phyloP scores from a whole-genome alignment of 148 eudicot species.

The Selenicereus undatus region DNA sequence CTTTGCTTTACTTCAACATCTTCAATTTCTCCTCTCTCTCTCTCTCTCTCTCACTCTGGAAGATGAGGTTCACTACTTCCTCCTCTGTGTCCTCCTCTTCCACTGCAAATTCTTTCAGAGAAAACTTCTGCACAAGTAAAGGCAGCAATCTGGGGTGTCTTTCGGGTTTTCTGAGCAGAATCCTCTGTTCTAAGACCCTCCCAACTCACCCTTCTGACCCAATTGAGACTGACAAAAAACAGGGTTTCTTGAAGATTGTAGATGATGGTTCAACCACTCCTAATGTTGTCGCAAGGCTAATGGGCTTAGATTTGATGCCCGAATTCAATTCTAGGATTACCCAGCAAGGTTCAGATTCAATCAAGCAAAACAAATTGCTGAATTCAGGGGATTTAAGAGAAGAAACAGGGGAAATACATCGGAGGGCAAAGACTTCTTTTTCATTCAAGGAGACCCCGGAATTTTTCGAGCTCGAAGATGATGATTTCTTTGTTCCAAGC shows the following conservation, averaged over 20 bases:
- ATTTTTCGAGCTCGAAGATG: slow-evolving; percentile 51
- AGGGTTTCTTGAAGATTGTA: slow-evolving; percentile 8
- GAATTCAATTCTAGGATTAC: slow-evolving; percentile 11
- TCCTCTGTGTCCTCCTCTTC: slow-evolving; percentile 30
- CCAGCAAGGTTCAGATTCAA: slow-evolving; percentile 13
- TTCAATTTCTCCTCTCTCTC: slow-evolving; percentile 19
- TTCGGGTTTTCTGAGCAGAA: slow-evolving; percentile 38
- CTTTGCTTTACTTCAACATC: slow-evolving; percentile 13
- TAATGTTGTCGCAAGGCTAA: slow-evolving; percentile 61
- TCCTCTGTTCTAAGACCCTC: slow-evolving; percentile 47
- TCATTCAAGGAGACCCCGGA: slow-evolving; percentile 43
- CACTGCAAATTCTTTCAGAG: slow-evolving; percentile 9
- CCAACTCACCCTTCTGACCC: slow-evolving; percentile 46
- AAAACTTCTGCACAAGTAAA: slow-evolving; percentile 27
- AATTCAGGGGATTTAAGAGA: slow-evolving; percentile 31
- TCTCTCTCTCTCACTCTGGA: slow-evolving; percentile 6
- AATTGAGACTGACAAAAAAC: slow-evolving; percentile 17
- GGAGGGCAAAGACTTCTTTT: slow-evolving; percentile 39
- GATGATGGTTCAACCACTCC: slow-evolving; percentile 35
- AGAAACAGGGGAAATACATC: slow-evolving; percentile 32
- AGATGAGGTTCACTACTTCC: slow-evolving; percentile 29
- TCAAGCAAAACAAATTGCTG: slow-evolving; percentile 33
- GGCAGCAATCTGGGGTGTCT: slow-evolving; percentile 36
- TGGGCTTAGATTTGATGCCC: slow-evolving; percentile 74
- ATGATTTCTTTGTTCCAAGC: slow-evolving; percentile 58